Conservation (phyloP, 768 basidiomycete genomes). For the Suillus fuscotomentosus region DNA sequence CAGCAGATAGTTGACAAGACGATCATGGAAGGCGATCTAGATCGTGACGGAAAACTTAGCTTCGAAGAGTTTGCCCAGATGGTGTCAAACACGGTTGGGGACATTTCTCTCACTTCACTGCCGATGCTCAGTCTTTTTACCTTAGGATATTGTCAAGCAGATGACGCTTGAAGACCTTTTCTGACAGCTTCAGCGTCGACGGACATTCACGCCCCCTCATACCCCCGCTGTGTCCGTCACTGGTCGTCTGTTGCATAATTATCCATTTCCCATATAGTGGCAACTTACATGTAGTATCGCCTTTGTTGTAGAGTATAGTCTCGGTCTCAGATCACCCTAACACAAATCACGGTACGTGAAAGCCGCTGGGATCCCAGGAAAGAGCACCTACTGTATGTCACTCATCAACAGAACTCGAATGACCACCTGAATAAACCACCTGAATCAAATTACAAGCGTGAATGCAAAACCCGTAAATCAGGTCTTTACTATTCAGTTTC, state of each 20-base stretch:
- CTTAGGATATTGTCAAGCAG: conserved; percentile 95
- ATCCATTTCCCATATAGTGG: conserved; percentile 4
- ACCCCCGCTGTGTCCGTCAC: neutral
- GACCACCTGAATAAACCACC: neutral
- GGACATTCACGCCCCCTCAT: neutral
- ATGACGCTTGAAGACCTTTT: conserved; percentile 94
- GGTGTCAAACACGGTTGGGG: conserved; percentile 90
- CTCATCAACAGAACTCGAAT: neutral
- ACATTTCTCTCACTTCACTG: neutral
- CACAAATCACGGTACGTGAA: neutral
- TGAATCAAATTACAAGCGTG: neutral
- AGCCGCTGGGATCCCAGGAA: neutral
- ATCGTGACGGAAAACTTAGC: conserved; percentile 95
- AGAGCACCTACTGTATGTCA: neutral
- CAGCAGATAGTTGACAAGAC: conserved; percentile 99
- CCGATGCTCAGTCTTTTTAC: conserved; percentile 11
- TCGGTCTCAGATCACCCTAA: neutral
- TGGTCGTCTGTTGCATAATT: neutral
- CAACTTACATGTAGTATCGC: conserved; percentile 5
- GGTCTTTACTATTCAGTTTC: neutral
- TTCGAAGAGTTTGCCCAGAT: conserved; percentile 97
- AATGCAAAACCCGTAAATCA: neutral
- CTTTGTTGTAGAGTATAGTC: conserved; percentile 2
- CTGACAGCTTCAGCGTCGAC: neutral
- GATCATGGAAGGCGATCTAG: conserved; percentile 99